Percentiles rank a stretch among this genome's conserved stretches.
Conservation (phyloP, 305 asterid genomes). For the Caryopteris hybrid region DNA sequence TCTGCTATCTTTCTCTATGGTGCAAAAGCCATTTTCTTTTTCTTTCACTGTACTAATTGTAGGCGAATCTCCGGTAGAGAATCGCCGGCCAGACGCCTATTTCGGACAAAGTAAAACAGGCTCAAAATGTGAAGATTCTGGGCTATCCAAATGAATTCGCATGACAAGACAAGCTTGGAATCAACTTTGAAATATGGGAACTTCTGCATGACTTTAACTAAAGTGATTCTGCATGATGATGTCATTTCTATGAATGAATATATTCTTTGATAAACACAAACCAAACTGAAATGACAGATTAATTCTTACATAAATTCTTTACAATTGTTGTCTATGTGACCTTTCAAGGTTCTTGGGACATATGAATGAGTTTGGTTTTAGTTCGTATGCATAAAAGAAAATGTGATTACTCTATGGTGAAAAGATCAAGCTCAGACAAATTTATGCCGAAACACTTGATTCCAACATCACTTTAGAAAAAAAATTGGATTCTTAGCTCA, state of each 20-base stretch:
- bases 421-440: too few species aligned
- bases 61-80: not conserved
- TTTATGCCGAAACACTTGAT: too few species aligned
- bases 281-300: conserved; percentile 7
- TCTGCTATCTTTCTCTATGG: not conserved
- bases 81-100: not conserved
- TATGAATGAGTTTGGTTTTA: too few species aligned
- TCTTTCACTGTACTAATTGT: not conserved
- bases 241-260: conserved; percentile 15
- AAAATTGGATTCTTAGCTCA: too few species aligned
- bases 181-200: conserved; percentile 3
- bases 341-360: conserved; percentile 18
- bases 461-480: too few species aligned
- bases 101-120: too few species aligned
- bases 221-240: conserved; percentile 15
- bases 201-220: not conserved
- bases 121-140: conserved; percentile 15
- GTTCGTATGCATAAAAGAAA: too few species aligned
- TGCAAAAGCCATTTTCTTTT: not conserved
- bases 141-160: conserved; percentile 7
- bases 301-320: conserved; percentile 9
- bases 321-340: conserved; percentile 13
- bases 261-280: conserved; percentile 14
- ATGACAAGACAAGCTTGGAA: not conserved
- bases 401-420: too few species aligned